A percentile compares a stretch with the other conserved stretches of the same genome.
Conservation (phyloP, 108 stramenopile species). For the Nitzschia sp. region DNA sequence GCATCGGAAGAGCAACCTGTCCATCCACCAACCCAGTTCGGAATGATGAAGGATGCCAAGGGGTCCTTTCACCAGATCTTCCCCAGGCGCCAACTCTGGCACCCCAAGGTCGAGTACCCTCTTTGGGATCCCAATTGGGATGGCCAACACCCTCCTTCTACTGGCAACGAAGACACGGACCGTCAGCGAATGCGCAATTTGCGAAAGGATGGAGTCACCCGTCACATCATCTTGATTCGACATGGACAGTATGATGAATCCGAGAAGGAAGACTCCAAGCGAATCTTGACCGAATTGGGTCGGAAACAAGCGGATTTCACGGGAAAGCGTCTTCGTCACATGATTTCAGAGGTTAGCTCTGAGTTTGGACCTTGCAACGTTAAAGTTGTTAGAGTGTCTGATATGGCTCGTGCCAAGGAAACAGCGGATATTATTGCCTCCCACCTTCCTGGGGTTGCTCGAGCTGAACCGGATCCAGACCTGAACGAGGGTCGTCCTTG, state of each 20-base stretch:
- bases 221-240: conserved; percentile 83
- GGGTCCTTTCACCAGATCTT: conserved; percentile 59
- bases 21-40: conserved; percentile 6
- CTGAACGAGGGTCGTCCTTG: conserved; percentile 85
- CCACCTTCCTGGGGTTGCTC: conserved; percentile 50
- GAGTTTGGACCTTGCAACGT: conserved; percentile 74
- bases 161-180: conserved; percentile 41
- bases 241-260: conserved; percentile 93
- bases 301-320: conserved; percentile 81
- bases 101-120: conserved; percentile 75
- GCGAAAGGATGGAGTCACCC: conserved; percentile 74
- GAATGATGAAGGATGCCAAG: conserved; percentile 25
- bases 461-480: conserved; percentile 68
- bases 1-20: not conserved
- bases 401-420: conserved; percentile 85
- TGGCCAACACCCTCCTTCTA: conserved; percentile 39
- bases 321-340: conserved; percentile 65
- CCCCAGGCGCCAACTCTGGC: conserved; percentile 75
- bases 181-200: conserved; percentile 39
- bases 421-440: conserved; percentile 78
- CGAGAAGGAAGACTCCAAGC: conserved; percentile 69
- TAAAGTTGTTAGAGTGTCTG: conserved; percentile 70
- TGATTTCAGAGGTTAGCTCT: conserved; percentile 59
- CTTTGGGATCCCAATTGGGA: conserved; percentile 88
- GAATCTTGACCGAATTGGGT: conserved; percentile 82